Evolutionary conservation across 495 filamentous ascomycete species (phyloP), one percentile per base, ranked within the genome.

Genomic region (Lasiosphaeris hirsuta): DNA sequence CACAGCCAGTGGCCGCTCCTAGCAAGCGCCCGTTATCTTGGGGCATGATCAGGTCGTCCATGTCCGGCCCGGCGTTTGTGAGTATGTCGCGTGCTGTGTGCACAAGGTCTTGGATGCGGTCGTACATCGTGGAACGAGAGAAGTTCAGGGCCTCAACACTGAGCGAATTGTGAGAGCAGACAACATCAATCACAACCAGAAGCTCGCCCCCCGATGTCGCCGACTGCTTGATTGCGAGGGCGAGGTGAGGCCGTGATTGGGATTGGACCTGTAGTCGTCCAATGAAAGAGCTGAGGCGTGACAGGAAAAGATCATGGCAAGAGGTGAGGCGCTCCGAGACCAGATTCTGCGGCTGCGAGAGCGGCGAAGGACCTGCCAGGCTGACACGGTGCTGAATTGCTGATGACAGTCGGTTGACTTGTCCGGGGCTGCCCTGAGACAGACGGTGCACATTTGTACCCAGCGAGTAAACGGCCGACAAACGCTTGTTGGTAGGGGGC

Each of bases 181-280:
- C 83, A 54, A 88, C 83, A 62, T 96, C 89, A n/a, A 97, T 82
- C 17, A 96, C 83, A 15, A 82, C 76, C 38, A 96, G 77, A 38
- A 97, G 74, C 47, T 83, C 81, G 17, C 85, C 88, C 38, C 92
- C 95, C 23, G 93, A 89, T 35, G 83, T 78, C 11, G 91, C 87
- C 2, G 92, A 88, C 70, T 95, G 89, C 67, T 88, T 84, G 36
- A 84, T 72, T 11, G 78, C 72, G 14, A 84, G 66, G 35, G 90
- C 83, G 17, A 97, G 81, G 63, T 96, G 90, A 0, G 88, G 82
- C 15, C 90, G 87, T 14, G 92, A 93, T 55, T 92, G 88, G 7
- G 90, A 91, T 66, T 96, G 90, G 53, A 96, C 80, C 62, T 96
- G 90, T 34, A 96, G 76, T n/a, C 81, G 80, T 11, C 95, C 94